Percentiles rank a stretch among this genome's conserved stretches.
Evolutionary conservation across 495 filamentous ascomycete species (phyloP).

Genomic region (Cercophora newfieldiana): DNA sequence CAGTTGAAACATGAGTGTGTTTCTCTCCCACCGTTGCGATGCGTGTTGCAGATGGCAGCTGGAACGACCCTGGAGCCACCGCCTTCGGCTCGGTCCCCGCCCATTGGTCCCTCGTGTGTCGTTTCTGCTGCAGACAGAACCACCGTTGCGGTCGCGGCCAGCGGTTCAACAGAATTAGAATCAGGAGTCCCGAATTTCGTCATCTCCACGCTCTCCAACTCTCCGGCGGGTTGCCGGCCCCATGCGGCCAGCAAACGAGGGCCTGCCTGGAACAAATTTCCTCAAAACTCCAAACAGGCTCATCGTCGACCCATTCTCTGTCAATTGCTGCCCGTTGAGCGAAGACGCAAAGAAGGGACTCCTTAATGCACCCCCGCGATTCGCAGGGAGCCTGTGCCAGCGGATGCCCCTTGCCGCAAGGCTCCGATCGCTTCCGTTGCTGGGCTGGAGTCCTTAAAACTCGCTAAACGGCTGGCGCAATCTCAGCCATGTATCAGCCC

Average conservation of each 20-base stretch:
- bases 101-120: neutral
- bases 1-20: slow-evolving; percentile 39
- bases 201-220: neutral
- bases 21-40: slow-evolving; percentile 28
- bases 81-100: neutral
- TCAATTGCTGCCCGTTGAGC: neutral
- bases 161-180: neutral
- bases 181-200: neutral
- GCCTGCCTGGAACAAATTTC: slow-evolving; percentile 13
- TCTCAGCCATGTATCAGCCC: slow-evolving; percentile 42
- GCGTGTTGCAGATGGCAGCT: slow-evolving; percentile 4
- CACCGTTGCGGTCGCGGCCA: neutral
- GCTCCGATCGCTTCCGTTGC: slow-evolving; percentile 36
- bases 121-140: neutral
- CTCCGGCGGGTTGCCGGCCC: neutral
- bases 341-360: neutral
- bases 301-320: neutral
- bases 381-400: slow-evolving; percentile 21
- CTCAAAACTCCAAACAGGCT: slow-evolving; percentile 23
- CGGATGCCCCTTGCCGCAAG: slow-evolving; percentile 30
- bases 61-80: neutral
- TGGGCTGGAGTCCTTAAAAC: slow-evolving; percentile 38
- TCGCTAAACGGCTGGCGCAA: slow-evolving; percentile 40
- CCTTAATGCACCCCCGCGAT: slow-evolving; percentile 24
- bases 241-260: neutral